phyloP scores from a whole-genome alignment of 2,329 filamentous ascomycete species.

The Diaporthe humulicola region DNA sequence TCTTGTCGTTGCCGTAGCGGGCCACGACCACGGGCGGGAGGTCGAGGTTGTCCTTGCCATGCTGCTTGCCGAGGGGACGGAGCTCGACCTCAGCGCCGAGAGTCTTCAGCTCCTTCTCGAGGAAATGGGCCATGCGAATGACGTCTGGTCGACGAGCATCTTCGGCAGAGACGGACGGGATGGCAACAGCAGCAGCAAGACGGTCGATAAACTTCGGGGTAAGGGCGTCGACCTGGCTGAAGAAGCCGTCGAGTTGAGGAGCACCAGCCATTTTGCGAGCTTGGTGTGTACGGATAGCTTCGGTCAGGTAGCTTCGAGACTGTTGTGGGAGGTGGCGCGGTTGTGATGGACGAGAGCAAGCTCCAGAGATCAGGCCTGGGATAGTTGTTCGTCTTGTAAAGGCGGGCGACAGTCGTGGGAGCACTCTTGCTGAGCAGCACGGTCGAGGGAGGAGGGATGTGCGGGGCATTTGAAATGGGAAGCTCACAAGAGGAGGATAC shows the following conservation, averaged over 20 bases:
- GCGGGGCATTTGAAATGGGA: conserved; percentile 58
- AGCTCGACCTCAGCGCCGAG: conserved; percentile 91
- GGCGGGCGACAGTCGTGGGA: conserved; percentile 25
- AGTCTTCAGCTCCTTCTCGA: conserved; percentile 83
- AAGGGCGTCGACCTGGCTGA: conserved; percentile 89
- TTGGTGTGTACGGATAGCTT: conserved; percentile 69
- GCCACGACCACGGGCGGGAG: conserved; percentile 93
- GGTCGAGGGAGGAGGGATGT: conserved; percentile 52
- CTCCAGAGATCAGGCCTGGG: background rate
- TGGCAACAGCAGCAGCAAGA: conserved; percentile 91
- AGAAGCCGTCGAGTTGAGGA: conserved; percentile 90
- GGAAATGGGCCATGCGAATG: conserved; percentile 94
- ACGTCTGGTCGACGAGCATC: conserved; percentile 91
- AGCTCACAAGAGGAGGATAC: conserved; percentile 31
- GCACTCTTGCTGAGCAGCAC: conserved; percentile 34
- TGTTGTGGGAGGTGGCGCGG: conserved; percentile 26
- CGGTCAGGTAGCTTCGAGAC: conserved; percentile 63
- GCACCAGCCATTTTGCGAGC: conserved; percentile 78
- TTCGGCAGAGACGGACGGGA: conserved; percentile 94
- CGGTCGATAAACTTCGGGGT: conserved; percentile 89
- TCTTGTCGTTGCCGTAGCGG: conserved; percentile 91
- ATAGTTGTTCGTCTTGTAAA: conserved; percentile 7
- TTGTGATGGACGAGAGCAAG: conserved; percentile 12
- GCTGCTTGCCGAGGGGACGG: conserved; percentile 90
- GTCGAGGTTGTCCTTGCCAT: conserved; percentile 88